Conservation (phyloP, 2,329 filamentous ascomycete genomes). For the Aureobasidium sp. region DNA sequence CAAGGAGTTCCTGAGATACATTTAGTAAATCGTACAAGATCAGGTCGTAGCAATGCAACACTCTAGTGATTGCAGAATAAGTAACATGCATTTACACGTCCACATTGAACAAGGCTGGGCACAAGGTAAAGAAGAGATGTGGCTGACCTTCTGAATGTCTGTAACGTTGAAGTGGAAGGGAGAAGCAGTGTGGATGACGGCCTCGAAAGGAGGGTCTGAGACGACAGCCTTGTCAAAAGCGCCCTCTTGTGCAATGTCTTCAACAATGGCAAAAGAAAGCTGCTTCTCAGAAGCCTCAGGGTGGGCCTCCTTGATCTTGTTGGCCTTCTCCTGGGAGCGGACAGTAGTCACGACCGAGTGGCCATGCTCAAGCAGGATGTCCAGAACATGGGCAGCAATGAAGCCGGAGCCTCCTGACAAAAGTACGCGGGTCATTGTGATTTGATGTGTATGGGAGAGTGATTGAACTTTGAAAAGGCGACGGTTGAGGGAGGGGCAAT, state of each 20-base stretch:
- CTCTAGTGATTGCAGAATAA: too few relatives aligned
- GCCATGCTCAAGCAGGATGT: constrained; percentile 42
- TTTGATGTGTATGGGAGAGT: not conserved
- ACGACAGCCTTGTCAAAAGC: constrained; percentile 58
- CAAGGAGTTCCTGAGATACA: constrained; percentile 38
- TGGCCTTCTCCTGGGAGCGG: constrained; percentile 52
- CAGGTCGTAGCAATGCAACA: too few relatives aligned
- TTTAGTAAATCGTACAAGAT: not conserved
- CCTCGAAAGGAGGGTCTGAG: constrained; percentile 58
- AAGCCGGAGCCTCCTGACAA: constrained; percentile 51
- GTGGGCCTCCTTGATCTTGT: constrained; percentile 50
- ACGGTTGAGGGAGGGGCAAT: not conserved
- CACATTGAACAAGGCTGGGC: too few relatives aligned
- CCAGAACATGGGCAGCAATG: constrained; percentile 57
- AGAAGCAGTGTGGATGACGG: constrained; percentile 65
- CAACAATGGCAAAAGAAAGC: constrained; percentile 58
- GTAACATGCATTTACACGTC: too few relatives aligned
- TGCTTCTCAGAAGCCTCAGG: constrained; percentile 44
- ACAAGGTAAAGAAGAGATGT: not conserved
- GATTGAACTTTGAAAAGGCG: not conserved
- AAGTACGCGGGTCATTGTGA: constrained; percentile 25
- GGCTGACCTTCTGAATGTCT: constrained; percentile 52
- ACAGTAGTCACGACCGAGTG: constrained; percentile 57
- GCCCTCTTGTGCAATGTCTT: constrained; percentile 60
- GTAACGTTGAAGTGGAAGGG: constrained; percentile 70